phyloP scores from a whole-genome alignment of 257 asterid genomes.

The Solanum raphanifolium region DNA sequence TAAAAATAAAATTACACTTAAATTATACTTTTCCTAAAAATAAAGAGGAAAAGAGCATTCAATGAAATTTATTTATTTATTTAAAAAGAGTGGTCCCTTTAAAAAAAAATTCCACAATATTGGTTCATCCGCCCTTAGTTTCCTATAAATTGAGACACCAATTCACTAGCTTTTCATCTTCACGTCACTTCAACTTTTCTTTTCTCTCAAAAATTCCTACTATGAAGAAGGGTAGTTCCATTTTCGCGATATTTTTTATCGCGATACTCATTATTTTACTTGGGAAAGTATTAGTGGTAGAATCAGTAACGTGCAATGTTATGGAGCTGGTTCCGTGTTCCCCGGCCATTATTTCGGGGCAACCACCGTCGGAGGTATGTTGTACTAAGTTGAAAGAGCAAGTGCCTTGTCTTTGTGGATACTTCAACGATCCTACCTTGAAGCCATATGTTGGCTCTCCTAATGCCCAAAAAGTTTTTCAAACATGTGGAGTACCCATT shows the following conservation, averaged over 20 bases:
- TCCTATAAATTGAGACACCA: too few species aligned
- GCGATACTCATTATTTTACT: neutral
- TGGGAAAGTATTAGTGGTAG: neutral
- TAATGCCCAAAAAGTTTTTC: conserved; percentile 9
- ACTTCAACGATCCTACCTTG: conserved; percentile 4
- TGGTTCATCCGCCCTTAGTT: too few species aligned
- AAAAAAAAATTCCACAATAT: neutral
- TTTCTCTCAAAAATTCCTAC: neutral
- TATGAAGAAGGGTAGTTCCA: neutral
- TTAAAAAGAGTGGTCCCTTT: too few species aligned
- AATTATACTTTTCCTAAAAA: too few species aligned
- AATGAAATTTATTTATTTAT: too few species aligned
- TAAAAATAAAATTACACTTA: too few species aligned
- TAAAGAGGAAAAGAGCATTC: too few species aligned
- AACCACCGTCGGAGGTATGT: neutral
- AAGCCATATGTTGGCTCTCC: conserved; percentile 8
- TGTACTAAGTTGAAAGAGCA: conserved; percentile 14
- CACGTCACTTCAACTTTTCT: neutral
- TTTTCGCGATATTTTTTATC: neutral
- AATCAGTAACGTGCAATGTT: conserved; percentile 5
- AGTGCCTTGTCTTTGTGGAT: conserved; percentile 20
- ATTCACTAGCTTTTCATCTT: neutral
- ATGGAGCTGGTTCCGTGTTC: conserved; percentile 5
- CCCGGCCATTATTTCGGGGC: neutral
- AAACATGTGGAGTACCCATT: conserved; percentile 1